phyloP scores from a whole-genome alignment of 441 rosid species.

The Populus hybrid region DNA sequence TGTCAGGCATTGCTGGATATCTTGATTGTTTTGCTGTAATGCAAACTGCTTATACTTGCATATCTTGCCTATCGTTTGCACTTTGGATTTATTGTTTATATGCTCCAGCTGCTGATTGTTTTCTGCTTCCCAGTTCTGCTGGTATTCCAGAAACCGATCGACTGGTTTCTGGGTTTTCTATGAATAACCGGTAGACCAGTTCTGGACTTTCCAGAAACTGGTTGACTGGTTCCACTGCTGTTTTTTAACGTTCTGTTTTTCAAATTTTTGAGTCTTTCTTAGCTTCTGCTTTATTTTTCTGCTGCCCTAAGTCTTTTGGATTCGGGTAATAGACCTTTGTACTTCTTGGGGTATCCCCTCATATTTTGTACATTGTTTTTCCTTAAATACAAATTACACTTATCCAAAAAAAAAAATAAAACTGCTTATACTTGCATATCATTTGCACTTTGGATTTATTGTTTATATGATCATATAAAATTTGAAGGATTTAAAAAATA shows the following conservation, averaged over 20 bases:
- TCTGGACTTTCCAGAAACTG: background rate
- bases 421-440: background rate
- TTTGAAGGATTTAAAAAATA: background rate
- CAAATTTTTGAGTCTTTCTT: background rate
- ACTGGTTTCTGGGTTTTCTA: no score
- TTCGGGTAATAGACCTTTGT: background rate
- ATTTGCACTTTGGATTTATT: background rate
- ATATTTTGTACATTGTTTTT: background rate
- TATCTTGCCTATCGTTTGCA: no score
- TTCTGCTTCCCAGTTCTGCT: no score
- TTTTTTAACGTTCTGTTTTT: background rate
- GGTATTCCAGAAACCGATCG: no score
- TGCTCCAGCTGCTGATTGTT: no score
- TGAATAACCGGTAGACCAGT: no score
- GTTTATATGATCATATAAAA: background rate
- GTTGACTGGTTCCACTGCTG: background rate
- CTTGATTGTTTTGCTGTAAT: no score
- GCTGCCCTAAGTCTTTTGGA: background rate
- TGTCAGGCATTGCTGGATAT: no score
- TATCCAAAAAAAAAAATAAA: background rate
- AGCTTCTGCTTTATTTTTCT: background rate
- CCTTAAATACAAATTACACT: background rate
- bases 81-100: no score
- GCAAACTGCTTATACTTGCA: no score
- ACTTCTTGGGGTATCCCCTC: background rate